phyloP scores from a whole-genome alignment of 148 eudicot species.

The Fallopia convolvulus region DNA sequence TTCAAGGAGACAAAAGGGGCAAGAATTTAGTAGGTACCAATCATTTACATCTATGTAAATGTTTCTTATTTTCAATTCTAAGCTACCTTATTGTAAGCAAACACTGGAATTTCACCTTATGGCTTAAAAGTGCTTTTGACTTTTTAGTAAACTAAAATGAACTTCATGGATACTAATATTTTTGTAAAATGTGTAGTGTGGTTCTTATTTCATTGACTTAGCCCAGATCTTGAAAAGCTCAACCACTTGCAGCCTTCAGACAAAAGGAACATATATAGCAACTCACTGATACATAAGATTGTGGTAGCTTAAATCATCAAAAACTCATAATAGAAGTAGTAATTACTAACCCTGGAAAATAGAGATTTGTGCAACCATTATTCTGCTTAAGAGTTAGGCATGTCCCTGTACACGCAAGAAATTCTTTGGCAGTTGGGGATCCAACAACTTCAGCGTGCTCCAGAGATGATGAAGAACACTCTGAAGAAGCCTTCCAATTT shows the following conservation, averaged over 20 bases:
- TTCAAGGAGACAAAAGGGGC: neutral
- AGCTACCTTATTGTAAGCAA: neutral
- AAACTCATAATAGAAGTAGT: neutral
- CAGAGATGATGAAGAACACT: constrained; percentile 30
- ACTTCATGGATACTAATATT: neutral
- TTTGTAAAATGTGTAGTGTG: neutral
- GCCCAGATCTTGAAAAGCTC: neutral
- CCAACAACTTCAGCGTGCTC: constrained; percentile 18
- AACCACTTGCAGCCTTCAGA: neutral
- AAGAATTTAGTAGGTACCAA: neutral
- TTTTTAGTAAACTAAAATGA: no score
- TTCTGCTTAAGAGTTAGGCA: constrained; percentile 21
- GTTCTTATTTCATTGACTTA: neutral
- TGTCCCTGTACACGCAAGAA: constrained; percentile 26
- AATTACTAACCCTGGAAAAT: constrained; percentile 44
- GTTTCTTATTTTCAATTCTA: neutral
- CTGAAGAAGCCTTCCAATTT: constrained; percentile 17
- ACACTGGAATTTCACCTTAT: neutral
- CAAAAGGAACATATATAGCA: neutral
- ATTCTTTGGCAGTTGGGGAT: constrained; percentile 18
- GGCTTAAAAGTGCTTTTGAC: neutral
- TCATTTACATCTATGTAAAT: neutral
- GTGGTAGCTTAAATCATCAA: neutral
- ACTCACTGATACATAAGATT: neutral
- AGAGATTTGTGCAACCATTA: constrained; percentile 28